Percentiles rank a stretch among this genome's conserved stretches.
These are phyloP conservation scores for Microsporum audouinii DNA, from an alignment of 2,329 filamentous ascomycete species.

Conservation along the genomic window DNA sequence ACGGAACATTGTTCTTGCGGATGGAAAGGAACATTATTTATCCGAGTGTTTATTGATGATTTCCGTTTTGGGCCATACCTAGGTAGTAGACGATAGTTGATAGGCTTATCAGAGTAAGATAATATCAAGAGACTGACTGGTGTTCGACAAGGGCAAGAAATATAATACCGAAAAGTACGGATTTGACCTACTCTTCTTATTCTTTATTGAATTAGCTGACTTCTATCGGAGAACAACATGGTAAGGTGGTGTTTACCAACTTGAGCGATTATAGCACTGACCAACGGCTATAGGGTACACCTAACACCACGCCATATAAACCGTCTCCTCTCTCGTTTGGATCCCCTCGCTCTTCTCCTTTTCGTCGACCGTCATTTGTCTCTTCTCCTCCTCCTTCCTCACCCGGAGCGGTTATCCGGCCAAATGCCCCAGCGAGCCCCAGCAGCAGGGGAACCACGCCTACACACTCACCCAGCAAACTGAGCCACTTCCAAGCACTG, in stretches of 20 bases:
- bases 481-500: constrained; percentile 37
- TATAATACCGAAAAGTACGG: too few species aligned
- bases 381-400: constrained; percentile 49
- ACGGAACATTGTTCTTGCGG: background rate
- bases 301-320: constrained; percentile 52
- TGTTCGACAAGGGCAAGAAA: too few species aligned
- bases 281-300: constrained; percentile 29
- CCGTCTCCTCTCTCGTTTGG: constrained; percentile 61
- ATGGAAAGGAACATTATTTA: background rate
- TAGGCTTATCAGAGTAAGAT: background rate
- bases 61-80: background rate
- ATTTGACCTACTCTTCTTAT: too few species aligned
- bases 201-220: too few species aligned
- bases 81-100: background rate
- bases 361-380: constrained; percentile 48
- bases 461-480: constrained; percentile 36
- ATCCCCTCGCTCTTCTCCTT: constrained; percentile 58
- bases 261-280: background rate
- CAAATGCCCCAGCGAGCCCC: constrained; percentile 39
- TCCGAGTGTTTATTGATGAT: constrained; percentile 1
- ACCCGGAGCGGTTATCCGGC: constrained; percentile 34
- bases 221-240: too few species aligned
- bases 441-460: constrained; percentile 33
- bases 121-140: background rate
- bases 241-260: too few species aligned